Evolutionary conservation across 495 filamentous ascomycete species (phyloP).

Genomic region (Ascobolus immersus): DNA sequence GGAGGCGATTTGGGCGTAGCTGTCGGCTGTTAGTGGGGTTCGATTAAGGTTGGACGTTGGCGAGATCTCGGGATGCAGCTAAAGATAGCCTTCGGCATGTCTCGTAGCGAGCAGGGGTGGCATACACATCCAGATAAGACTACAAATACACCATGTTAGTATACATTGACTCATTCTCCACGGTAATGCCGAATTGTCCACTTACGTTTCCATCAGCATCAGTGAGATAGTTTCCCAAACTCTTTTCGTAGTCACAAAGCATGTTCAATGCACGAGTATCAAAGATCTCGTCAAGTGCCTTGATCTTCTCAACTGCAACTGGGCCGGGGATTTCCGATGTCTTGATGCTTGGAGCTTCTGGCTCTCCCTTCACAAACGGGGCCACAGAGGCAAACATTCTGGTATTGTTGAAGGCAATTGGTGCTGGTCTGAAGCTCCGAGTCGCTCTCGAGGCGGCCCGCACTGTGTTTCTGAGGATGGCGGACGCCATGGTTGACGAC

Average conservation of each 20-base stretch:
- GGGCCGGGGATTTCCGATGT: slow-evolving; percentile 62
- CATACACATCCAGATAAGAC: background rate
- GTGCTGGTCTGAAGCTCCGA: too few species aligned
- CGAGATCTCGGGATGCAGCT: slow-evolving; percentile 1
- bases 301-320: slow-evolving; percentile 40
- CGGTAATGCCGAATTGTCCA: background rate
- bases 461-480: too few species aligned
- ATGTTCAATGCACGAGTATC: slow-evolving; percentile 87
- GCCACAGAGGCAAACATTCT: background rate
- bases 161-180: background rate
- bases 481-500: too few species aligned
- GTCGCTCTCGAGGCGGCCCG: too few species aligned
- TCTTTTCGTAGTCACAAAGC: slow-evolving; percentile 58
- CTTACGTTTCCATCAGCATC: slow-evolving; percentile 63
- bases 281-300: slow-evolving; percentile 60
- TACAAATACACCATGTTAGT: background rate
- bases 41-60: too few species aligned
- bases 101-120: background rate
- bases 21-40: slow-evolving; percentile 14
- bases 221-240: slow-evolving; percentile 50
- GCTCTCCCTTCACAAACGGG: slow-evolving; percentile 47
- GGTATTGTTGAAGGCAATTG: background rate
- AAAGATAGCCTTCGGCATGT: background rate
- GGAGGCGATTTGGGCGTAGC: slow-evolving; percentile 86
- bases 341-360: slow-evolving; percentile 41